A percentile compares a stretch with the other conserved stretches of the same genome.
Conservation (phyloP, 192 early-diverging fungal species). For the Entomortierella lignicola region DNA sequence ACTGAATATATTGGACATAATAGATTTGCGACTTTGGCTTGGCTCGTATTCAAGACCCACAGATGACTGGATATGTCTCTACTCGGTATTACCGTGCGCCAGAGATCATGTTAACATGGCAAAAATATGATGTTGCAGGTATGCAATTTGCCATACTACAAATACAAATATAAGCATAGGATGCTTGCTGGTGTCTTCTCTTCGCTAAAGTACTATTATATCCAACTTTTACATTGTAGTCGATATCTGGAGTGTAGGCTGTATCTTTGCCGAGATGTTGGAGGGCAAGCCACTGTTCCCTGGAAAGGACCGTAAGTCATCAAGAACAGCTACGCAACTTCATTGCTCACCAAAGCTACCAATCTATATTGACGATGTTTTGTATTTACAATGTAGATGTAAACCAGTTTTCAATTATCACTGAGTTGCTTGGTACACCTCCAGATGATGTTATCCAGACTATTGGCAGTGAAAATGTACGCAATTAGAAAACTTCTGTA, state of each 20-base stretch:
- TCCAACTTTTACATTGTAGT: constrained; percentile 56
- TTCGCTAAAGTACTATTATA: not conserved
- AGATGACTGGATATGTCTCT: constrained; percentile 98
- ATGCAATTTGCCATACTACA: not conserved
- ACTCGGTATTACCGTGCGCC: constrained; percentile 99
- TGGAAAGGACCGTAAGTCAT: constrained; percentile 87
- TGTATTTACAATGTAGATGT: constrained; percentile 69
- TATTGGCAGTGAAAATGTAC: constrained; percentile 91
- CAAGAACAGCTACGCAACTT: too few species aligned
- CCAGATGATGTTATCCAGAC: constrained; percentile 92
- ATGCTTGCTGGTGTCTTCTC: too few species aligned
- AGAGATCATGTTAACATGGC: constrained; percentile 99
- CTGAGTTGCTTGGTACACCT: constrained; percentile 91
- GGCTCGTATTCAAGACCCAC: constrained; percentile 92
- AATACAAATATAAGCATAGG: not conserved
- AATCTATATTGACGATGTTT: not conserved
- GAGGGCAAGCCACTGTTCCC: constrained; percentile 96
- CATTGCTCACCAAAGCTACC: not conserved
- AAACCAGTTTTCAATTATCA: constrained; percentile 96
- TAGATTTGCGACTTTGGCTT: constrained; percentile 96
- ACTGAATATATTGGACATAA: not conserved
- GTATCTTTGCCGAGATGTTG: constrained; percentile 96
- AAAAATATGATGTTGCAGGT: constrained; percentile 94
- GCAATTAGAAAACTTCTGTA: not conserved
- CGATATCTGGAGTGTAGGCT: constrained; percentile 95